Base-by-base conservation (phyloP, 352 stramenopile species). In the Globisporangium nodosum region DNA sequence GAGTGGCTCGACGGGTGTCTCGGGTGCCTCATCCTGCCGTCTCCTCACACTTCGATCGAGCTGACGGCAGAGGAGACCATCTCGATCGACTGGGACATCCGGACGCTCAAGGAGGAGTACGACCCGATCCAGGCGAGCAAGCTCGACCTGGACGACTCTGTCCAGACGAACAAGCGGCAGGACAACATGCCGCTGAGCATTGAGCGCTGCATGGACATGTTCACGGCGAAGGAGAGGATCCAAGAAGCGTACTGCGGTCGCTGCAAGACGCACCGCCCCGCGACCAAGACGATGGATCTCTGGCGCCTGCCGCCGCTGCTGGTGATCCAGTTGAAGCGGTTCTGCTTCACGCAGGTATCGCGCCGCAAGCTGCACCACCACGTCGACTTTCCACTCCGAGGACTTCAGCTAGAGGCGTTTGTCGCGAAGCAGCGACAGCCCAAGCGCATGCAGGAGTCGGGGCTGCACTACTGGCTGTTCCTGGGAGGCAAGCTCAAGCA, bases 291-390 rank as follows among this genome's bases (percentile, higher is more conserved):
- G 39, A 98, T 99, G 84, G 94, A 98, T 63, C 68, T 99, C 0
- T 99, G 96, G 96, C 85, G 96, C 24, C 69, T 99, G 45, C 97
- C 97, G 37, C 96, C 96, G 0, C 68, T 99, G 48, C 76, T 99
- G 5, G 97, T 99, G n/a, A 98, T 99, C 57, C 97, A 99, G 47
- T 78, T 99, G n/a, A 99, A 99, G 69, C 90, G 97, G 16, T 99
- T 99, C 66, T 97, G 98, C 64, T 99, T 95, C 57, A 98, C 96
- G n/a, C 80, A 96, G 64, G 76, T 84, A 24, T 87, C 79, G 12
- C 78, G 90, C 24, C 76, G 94, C 60, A 99, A 99, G 73, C 73
- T 99, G 56, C 89, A 97, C 37, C 94, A 98, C 59, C 78, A 98
- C 9, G 96, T 99, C 37, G 79, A 97, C 39, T 99, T 99, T 63